Conservation (phyloP, 306 rosid species). For the Mucuna pruriens region DNA sequence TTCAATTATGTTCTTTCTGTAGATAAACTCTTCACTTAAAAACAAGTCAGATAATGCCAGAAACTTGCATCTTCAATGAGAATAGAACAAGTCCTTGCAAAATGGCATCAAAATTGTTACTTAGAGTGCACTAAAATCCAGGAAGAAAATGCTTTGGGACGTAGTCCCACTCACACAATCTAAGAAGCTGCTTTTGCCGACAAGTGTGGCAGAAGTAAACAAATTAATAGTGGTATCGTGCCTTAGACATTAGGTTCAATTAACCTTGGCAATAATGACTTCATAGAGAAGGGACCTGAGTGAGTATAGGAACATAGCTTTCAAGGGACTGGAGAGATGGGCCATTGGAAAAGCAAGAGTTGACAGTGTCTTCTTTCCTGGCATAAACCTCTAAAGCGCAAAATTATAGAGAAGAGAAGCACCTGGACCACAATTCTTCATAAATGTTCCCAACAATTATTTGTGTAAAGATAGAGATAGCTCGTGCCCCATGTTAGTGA, state of each 20-base stretch:
- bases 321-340: slow-evolving; percentile 53
- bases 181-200: slow-evolving; percentile 38
- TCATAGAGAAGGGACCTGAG: slow-evolving; percentile 48
- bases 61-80: slow-evolving; percentile 17
- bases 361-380: slow-evolving; percentile 51
- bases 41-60: slow-evolving; percentile 23
- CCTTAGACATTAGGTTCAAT: slow-evolving; percentile 35
- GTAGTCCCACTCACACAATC: slow-evolving; percentile 41
- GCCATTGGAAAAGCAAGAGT: slow-evolving; percentile 43
- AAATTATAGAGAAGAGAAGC: slow-evolving; percentile 40
- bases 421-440: slow-evolving; percentile 64
- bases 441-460: slow-evolving; percentile 55
- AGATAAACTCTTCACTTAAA: slow-evolving; percentile 29
- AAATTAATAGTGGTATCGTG: slow-evolving; percentile 37
- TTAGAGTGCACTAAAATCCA: slow-evolving; percentile 40
- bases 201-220: slow-evolving; percentile 37
- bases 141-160: slow-evolving; percentile 31
- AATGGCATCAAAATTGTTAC: slow-evolving; percentile 22
- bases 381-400: slow-evolving; percentile 43
- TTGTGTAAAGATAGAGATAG: slow-evolving; percentile 48
- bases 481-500: slow-evolving; percentile 63
- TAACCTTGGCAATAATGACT: slow-evolving; percentile 45
- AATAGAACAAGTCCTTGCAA: background rate
- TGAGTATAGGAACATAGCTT: slow-evolving; percentile 48
- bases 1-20: slow-evolving; percentile 29